Evolutionary conservation across 148 eudicot genomes (phyloP), one percentile per base, ranked within the genome.

Genomic region (Camellia lanceoleosa): DNA sequence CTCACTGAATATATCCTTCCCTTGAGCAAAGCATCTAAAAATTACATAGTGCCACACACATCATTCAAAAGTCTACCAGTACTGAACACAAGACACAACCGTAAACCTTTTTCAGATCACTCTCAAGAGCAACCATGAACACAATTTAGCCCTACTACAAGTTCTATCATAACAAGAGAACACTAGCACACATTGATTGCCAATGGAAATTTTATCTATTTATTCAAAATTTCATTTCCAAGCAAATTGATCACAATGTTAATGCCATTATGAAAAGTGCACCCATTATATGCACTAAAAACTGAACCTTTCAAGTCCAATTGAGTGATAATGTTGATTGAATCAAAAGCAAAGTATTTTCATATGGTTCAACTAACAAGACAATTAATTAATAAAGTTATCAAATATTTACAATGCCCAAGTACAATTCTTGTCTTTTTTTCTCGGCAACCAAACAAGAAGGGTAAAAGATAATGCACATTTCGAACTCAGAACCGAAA

Each of bases 401-500:
- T 30, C 30, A 30, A 30, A 30, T 30, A 30, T 30, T 30, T 30
- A 30, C 30, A 30, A 30, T 30, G 30, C 30, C 30, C 30, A 30
- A 30, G 0, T 30, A 30, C 67, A 2, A 1, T 6, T 63, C 9
- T 59, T 59, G 3, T 59, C 7, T 59, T 59, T 16, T 16, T 52
- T 76, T 62, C 60, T 15, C 9, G 42, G 79, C 60, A 51, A 65
- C 47, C 61, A 77, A 77, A 74, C 7, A 52, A 30, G 44, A 16
- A 49, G 18, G 19, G 1, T 43, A 75, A 61, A 30, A 30, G 38
- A 30, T 30, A 30, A 30, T 30, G 38, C 38, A 30, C 38, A 30
- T 30, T 30, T 30, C 38, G 38, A 30, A 30, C 38, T 30, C 38
- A 30, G 38, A 30, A 65, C 46, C 43, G 23, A 30, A 65, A 65